Base-by-base conservation (phyloP, 345 rosid genomes). In the Euphorbia tirucalli region DNA sequence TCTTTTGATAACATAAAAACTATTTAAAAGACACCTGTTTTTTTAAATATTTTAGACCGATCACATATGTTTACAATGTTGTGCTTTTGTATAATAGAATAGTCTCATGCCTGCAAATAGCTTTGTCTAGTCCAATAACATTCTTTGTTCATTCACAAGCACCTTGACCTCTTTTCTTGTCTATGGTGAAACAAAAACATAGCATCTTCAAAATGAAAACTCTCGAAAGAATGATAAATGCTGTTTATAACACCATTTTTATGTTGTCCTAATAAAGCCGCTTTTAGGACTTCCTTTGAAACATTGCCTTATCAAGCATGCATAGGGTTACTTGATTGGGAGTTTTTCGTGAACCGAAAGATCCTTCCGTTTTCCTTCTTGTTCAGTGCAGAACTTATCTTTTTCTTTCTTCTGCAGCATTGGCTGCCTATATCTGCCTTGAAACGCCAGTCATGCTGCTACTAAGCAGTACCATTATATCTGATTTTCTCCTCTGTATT, bases 311-410 rank as follows among this genome's bases (percentile, higher is more conserved):
- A 27, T 11, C 25, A 43, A 70, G 63, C 72, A 59, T 31, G 19
- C n/a, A 22, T 16, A 37, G 28, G 5, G 11, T 61, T 62, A 11
- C 60, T 50, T 49, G 67, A 61, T 71, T 32, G 27, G 35, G 60
- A 41, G 43, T 71, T 54, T 71, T 43, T 58, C 50, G n/a, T 71
- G 55, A 28, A 22, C 49, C 57, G 30, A 19, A 32, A 37, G 57
- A 68, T 19, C 71, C 69, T 60, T 31, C 43, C 7, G 0, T 30
- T 60, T 32, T 24, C 72, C 69, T 61, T 35, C 48, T 35, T 7
- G 41, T 61, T 35, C 19, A 9, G 55, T 57, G 37, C n/a, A 49
- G 63, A 16, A 28, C n/a, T 6, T 28, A 31, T 60, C 41, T 60
- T 14, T 60, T 16, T 16, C 64, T 39, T 32, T 46, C 57, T 50